Conservation (phyloP, 768 basidiomycete genomes). For the Lactarius akahatsu region DNA sequence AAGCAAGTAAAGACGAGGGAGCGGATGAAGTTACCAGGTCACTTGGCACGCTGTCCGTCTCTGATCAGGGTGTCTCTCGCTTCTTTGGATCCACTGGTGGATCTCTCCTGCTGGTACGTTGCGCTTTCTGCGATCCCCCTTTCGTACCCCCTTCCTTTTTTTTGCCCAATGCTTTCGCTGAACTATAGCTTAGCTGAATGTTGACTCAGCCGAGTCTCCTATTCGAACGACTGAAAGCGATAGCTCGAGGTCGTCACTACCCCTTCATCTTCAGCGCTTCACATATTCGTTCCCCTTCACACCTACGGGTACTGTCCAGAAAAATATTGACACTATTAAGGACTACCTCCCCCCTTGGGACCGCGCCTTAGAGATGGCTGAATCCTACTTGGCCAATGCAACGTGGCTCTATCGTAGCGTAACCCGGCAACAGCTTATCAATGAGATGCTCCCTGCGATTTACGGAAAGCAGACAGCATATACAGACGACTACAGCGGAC, state of each 20-base stretch:
- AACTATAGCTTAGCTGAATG: neutral
- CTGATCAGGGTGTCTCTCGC: no score
- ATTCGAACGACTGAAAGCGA: slow-evolving; percentile 26
- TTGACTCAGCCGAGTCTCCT: slow-evolving; percentile 17
- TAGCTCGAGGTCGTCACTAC: slow-evolving; percentile 28
- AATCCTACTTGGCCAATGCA: slow-evolving; percentile 63
- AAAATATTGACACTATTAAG: slow-evolving; percentile 31
- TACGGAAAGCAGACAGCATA: slow-evolving; percentile 44
- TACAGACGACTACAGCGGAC: slow-evolving; percentile 32
- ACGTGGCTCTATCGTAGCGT: slow-evolving; percentile 65
- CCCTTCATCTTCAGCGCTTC: slow-evolving; percentile 31
- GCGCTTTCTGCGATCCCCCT: no score
- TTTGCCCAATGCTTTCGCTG: no score
- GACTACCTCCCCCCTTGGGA: slow-evolving; percentile 45
- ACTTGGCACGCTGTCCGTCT: no score
- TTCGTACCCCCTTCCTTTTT: no score
- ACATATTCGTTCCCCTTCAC: slow-evolving; percentile 36
- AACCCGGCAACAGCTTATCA: slow-evolving; percentile 64
- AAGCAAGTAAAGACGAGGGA: no score
- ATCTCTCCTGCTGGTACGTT: no score
- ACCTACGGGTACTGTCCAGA: slow-evolving; percentile 30
- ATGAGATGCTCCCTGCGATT: slow-evolving; percentile 62
- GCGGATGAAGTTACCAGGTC: no score
- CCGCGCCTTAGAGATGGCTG: slow-evolving; percentile 60
- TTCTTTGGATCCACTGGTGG: no score